phyloP scores from a whole-genome alignment of 805 yeast species.

The Henningerozyma blattae region DNA sequence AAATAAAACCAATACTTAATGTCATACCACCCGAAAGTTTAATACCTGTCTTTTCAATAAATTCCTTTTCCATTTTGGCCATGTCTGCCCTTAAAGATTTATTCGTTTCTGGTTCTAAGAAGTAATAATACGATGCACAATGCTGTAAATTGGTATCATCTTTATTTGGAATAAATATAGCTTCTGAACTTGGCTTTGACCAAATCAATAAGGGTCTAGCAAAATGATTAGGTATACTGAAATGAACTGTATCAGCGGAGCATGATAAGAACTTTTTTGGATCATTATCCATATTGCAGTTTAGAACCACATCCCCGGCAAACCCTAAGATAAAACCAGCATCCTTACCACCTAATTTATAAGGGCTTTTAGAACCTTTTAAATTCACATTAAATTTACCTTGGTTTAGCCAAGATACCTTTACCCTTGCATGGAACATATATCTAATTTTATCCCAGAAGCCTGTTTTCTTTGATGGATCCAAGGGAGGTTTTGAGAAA shows the following conservation, averaged over 20 bases:
- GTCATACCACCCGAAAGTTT: slow-evolving; percentile 48
- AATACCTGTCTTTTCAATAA: slow-evolving; percentile 42
- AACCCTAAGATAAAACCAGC: slow-evolving; percentile 75
- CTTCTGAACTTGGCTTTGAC: slow-evolving; percentile 37
- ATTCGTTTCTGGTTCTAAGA: slow-evolving; percentile 21
- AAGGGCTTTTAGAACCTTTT: slow-evolving; percentile 75
- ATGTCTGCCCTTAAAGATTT: slow-evolving; percentile 10
- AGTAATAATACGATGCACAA: slow-evolving; percentile 38
- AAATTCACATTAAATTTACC: slow-evolving; percentile 45
- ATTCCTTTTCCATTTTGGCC: slow-evolving; percentile 13
- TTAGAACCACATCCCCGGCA: slow-evolving; percentile 45
- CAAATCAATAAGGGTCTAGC: slow-evolving; percentile 43
- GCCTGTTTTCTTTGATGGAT: slow-evolving; percentile 75
- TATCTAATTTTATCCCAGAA: slow-evolving; percentile 86
- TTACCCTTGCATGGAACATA: slow-evolving; percentile 60
- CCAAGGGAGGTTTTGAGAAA: slow-evolving; percentile 82
- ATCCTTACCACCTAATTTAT: slow-evolving; percentile 47
- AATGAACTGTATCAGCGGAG: slow-evolving; percentile 46
- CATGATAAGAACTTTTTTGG: slow-evolving; percentile 58
- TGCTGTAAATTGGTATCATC: slow-evolving; percentile 29
- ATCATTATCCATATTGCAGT: slow-evolving; percentile 54
- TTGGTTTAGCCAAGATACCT: slow-evolving; percentile 37
- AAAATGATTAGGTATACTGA: slow-evolving; percentile 68
- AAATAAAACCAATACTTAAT: slow-evolving; percentile 44
- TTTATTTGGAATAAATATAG: slow-evolving; percentile 37